These are phyloP conservation scores for Gaeumannomyces sp. DNA, from an alignment of 2,329 filamentous ascomycete species.

Conservation along the genomic window DNA sequence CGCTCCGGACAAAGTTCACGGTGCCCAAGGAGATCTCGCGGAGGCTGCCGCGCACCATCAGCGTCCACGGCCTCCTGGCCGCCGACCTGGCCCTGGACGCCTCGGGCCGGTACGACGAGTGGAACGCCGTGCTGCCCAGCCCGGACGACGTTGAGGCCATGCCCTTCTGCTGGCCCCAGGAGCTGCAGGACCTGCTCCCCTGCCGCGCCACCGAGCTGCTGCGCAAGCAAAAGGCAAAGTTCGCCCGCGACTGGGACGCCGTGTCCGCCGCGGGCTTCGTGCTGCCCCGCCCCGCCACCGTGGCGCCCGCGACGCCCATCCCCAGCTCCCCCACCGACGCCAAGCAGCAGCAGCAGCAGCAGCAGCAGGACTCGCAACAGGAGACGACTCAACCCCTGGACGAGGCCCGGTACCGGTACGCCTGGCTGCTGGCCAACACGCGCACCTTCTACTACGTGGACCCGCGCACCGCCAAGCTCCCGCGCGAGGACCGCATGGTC, in stretches of 20 bases:
- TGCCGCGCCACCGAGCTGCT: conserved; percentile 38
- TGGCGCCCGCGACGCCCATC: background rate
- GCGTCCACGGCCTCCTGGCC: conserved; percentile 69
- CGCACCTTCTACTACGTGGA: conserved; percentile 54
- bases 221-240: conserved; percentile 41
- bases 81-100: conserved; percentile 55
- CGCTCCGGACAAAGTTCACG: conserved; percentile 59
- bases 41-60: conserved; percentile 46
- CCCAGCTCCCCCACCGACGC: background rate
- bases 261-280: conserved; percentile 8
- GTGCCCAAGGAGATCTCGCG: conserved; percentile 47
- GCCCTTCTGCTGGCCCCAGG: conserved; percentile 42
- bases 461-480: conserved; percentile 35
- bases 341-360: background rate
- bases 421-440: conserved; percentile 55
- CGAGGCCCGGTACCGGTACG: conserved; percentile 36
- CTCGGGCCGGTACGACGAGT: conserved; percentile 42
- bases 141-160: conserved; percentile 47
- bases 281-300: background rate
- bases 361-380: background rate
- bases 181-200: conserved; percentile 42
- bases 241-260: conserved; percentile 33
- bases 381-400: background rate
- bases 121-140: conserved; percentile 64
- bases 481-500: conserved; percentile 54